Conservation (phyloP, 1,284 basidiomycete species). For the Amylostereum areolatum region DNA sequence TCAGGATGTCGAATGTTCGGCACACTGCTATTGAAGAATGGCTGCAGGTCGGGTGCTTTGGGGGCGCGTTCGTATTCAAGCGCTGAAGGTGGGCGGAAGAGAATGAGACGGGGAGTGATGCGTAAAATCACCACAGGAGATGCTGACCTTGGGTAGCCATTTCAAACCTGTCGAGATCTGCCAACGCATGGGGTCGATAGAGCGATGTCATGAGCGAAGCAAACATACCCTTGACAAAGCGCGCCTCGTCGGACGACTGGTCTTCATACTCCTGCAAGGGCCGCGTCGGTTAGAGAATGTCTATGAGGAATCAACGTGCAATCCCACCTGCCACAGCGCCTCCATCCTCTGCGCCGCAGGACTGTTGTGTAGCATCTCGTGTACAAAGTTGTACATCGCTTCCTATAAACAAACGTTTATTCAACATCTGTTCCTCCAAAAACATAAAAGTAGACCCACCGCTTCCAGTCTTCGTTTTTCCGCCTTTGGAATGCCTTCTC, state of each 20-base stretch:
- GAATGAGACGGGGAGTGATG: not conserved
- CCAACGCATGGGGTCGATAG: not conserved
- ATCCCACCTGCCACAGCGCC: constrained; percentile 70
- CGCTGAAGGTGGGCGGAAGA: no score
- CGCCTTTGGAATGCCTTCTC: constrained; percentile 77
- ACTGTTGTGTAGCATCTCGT: constrained; percentile 83
- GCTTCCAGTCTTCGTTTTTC: constrained; percentile 79
- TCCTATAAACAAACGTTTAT: constrained; percentile 37
- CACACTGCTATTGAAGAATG: constrained; percentile 72
- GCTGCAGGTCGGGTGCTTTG: constrained; percentile 42
- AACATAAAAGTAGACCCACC: constrained; percentile 29
- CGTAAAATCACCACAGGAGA: not conserved
- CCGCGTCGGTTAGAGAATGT: not conserved
- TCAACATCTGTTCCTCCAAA: not conserved
- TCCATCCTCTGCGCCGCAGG: constrained; percentile 77
- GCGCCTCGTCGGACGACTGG: constrained; percentile 74
- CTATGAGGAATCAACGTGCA: not conserved
- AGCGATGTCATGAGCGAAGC: not conserved
- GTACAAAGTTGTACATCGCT: constrained; percentile 88
- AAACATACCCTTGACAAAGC: constrained; percentile 81
- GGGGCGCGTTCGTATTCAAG: constrained; percentile 65
- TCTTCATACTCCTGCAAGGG: constrained; percentile 82
- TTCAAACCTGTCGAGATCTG: constrained; percentile 90
- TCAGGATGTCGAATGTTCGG: constrained; percentile 73
- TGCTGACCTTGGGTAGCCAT: constrained; percentile 76